Evolutionary conservation across 352 stramenopile species (phyloP).

Genomic region (Phytopythium helicoides): DNA sequence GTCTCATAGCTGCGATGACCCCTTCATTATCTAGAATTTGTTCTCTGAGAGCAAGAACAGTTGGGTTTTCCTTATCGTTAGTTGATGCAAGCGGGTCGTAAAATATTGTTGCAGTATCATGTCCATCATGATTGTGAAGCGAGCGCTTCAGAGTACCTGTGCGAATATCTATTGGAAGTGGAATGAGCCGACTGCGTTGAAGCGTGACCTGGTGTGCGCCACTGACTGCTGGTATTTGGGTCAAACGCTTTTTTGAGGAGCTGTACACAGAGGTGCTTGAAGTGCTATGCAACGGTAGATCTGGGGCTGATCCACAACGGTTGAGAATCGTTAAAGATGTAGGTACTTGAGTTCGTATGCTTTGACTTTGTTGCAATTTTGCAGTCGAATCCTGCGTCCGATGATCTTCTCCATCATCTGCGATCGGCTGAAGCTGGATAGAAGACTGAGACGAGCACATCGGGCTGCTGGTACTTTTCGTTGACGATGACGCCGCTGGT

Average conservation of each 20-base stretch:
- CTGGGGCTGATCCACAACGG: conserved; percentile 55
- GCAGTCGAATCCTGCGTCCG: neutral
- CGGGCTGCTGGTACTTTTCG: no score
- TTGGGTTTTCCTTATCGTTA: neutral
- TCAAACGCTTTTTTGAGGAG: conserved; percentile 60
- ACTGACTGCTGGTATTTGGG: conserved; percentile 22
- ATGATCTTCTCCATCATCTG: no score
- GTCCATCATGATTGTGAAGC: neutral
- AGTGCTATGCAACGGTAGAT: conserved; percentile 56
- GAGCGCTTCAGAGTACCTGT: conserved; percentile 24
- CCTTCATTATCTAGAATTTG: conserved; percentile 31
- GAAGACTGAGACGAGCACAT: no score
- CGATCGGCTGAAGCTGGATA: no score
- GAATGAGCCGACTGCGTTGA: conserved; percentile 58
- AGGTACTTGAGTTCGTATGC: neutral
- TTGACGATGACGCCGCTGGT: no score
- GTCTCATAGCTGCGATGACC: conserved; percentile 42
- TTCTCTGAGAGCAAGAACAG: neutral
- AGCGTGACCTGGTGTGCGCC: conserved; percentile 39
- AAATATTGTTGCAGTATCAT: neutral
- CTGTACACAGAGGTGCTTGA: conserved; percentile 53
- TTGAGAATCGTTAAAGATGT: conserved; percentile 42
- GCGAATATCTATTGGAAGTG: conserved; percentile 49
- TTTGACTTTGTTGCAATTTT: neutral
- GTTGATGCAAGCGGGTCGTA: neutral